Conservation (phyloP, 495 filamentous ascomycete genomes). For the Podospora pseudopauciseta region DNA sequence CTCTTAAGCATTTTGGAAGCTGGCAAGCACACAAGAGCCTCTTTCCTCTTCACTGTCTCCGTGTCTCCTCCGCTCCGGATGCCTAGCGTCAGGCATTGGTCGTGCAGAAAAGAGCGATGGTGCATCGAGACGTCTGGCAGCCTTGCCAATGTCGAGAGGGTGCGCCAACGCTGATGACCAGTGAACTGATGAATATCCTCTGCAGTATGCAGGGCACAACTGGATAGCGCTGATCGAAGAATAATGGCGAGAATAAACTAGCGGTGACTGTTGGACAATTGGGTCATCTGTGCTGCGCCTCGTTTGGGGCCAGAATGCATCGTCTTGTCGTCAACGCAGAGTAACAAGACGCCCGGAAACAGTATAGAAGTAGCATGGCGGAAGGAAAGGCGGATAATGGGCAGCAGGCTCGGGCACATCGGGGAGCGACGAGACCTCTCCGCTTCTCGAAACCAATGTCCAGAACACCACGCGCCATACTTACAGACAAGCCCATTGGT, state of each 20-base stretch:
- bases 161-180: neutral
- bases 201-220: neutral
- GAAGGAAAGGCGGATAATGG: neutral
- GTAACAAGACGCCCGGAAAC: neutral
- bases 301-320: neutral
- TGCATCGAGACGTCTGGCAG: neutral
- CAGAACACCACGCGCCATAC: neutral
- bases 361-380: no score
- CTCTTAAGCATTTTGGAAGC: neutral
- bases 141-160: neutral
- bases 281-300: neutral
- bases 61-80: neutral
- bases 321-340: neutral
- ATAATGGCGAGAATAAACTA: neutral
- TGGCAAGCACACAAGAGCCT: neutral
- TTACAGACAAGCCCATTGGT: neutral
- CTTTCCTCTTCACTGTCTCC: neutral
- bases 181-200: neutral
- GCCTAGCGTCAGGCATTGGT: neutral
- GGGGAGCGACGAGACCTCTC: neutral
- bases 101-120: neutral
- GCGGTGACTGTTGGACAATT: neutral
- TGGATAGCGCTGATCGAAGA: neutral
- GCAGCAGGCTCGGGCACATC: neutral
- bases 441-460: neutral